A percentile compares a stretch with the other conserved stretches of the same genome.
Evolutionary conservation across 352 stramenopile species (phyloP).

Genomic region (Globisporangium okanoganense): DNA sequence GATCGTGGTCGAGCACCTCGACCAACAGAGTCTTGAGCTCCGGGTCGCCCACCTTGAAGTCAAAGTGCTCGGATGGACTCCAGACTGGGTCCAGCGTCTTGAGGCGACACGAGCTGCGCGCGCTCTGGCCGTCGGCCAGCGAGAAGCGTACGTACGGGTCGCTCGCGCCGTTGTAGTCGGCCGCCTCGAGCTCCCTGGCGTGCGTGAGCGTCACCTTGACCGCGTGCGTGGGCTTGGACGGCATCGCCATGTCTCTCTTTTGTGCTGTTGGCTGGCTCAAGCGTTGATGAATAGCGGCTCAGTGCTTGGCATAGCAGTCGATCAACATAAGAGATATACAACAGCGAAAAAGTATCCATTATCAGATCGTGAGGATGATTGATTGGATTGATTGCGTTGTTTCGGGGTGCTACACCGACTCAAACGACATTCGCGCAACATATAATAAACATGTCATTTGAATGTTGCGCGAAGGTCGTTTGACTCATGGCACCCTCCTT

Average conservation of each 20-base stretch:
- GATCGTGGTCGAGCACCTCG: conserved; percentile 30
- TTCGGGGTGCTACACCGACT: not conserved
- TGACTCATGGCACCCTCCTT: not conserved
- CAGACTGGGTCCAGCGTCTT: conserved; percentile 27
- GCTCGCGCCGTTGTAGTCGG: conserved; percentile 27
- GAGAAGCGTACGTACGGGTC: conserved; percentile 34
- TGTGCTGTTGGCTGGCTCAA: not conserved
- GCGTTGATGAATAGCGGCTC: not conserved
- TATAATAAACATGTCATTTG: not conserved
- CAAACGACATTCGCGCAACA: too few relatives aligned
- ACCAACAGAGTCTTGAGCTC: conserved; percentile 12
- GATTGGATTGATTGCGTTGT: not conserved
- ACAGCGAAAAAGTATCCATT: conserved; percentile 10
- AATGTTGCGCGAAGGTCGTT: not conserved
- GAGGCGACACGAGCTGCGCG: conserved; percentile 21
- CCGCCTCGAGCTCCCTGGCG: conserved; percentile 23
- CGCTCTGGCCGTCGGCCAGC: conserved; percentile 15
- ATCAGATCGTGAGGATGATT: conserved; percentile 3
- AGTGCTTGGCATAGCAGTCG: too few relatives aligned
- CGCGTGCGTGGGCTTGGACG: not conserved
- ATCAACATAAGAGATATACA: not conserved
- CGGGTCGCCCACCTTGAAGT: conserved; percentile 29
- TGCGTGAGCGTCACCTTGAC: conserved; percentile 28
- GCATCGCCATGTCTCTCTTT: not conserved
- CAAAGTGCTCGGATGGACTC: conserved; percentile 27